Conservation (phyloP, 768 basidiomycete genomes). For the Naganishia vishniacii region DNA sequence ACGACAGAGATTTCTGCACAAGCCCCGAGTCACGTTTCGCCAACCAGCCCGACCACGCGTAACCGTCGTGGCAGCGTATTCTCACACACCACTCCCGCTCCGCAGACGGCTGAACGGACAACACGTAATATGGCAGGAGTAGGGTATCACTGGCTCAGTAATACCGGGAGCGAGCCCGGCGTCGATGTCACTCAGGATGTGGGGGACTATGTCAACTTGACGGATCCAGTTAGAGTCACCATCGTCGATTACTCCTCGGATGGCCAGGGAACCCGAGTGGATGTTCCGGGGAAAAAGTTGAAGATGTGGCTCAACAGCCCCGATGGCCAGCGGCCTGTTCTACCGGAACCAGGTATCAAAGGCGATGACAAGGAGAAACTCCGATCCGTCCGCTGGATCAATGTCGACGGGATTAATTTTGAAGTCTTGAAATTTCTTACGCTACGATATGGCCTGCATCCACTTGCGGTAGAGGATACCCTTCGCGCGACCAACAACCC, state of each 20-base stretch:
- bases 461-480: conserved; percentile 46
- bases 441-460: conserved; percentile 43
- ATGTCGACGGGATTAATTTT: conserved; percentile 42
- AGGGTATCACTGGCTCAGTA: conserved; percentile 40
- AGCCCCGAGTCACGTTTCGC: background rate
- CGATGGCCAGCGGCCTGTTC: conserved; percentile 29
- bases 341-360: background rate
- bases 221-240: conserved; percentile 35
- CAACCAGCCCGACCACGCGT: conserved; percentile 7
- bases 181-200: conserved; percentile 46
- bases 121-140: conserved; percentile 16
- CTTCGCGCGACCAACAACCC: conserved; percentile 43
- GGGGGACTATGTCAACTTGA: conserved; percentile 40
- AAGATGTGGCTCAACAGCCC: conserved; percentile 41
- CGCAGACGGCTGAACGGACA: background rate
- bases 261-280: conserved; percentile 35
- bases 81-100: background rate
- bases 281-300: conserved; percentile 41
- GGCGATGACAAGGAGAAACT: conserved; percentile 30
- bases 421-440: conserved; percentile 44
- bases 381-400: conserved; percentile 43
- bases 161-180: conserved; percentile 47
- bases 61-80: background rate
- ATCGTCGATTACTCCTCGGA: conserved; percentile 43
- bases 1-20: background rate